These are phyloP conservation scores for Serendipita indica DNA, from an alignment of 768 basidiomycete genomes.

Conservation along the genomic window DNA sequence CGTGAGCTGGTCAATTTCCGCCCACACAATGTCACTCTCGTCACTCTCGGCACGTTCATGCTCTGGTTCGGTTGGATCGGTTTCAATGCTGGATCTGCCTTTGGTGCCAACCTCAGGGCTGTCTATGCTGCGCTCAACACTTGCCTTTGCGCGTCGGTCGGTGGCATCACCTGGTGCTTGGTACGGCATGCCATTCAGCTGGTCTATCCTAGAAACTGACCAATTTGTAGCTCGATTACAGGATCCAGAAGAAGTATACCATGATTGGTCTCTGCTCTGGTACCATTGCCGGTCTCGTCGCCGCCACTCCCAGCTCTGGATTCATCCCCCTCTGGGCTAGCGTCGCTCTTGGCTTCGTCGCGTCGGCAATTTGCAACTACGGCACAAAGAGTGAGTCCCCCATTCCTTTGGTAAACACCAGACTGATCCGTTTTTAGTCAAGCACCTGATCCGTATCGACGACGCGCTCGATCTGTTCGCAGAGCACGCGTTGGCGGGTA, in stretches of 20 bases:
- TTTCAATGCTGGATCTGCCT: slow-evolving; percentile 86
- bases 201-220: neutral
- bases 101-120: slow-evolving; percentile 76
- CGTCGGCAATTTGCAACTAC: slow-evolving; percentile 64
- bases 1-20: slow-evolving; percentile 63
- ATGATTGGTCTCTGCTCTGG: slow-evolving; percentile 91
- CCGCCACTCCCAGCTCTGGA: slow-evolving; percentile 78
- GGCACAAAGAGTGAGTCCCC: slow-evolving; percentile 54
- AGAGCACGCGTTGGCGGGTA: slow-evolving; percentile 76
- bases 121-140: slow-evolving; percentile 79
- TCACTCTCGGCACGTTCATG: slow-evolving; percentile 69
- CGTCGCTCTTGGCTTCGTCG: slow-evolving; percentile 57
- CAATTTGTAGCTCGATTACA: slow-evolving; percentile 28
- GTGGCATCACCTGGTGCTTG: slow-evolving; percentile 62
- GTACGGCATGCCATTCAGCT: neutral
- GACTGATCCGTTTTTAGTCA: slow-evolving; percentile 32
- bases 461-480: slow-evolving; percentile 89
- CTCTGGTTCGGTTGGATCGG: slow-evolving; percentile 75
- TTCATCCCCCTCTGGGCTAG: slow-evolving; percentile 66
- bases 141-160: slow-evolving; percentile 65
- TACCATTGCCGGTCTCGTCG: slow-evolving; percentile 76
- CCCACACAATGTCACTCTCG: slow-evolving; percentile 75
- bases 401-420: neutral
- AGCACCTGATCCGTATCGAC: slow-evolving; percentile 56
- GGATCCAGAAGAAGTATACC: slow-evolving; percentile 73